A percentile compares a stretch with the other conserved stretches of the same genome.
phyloP scores from a whole-genome alignment of 306 rosid species.

The Pyrus betulifolia region DNA sequence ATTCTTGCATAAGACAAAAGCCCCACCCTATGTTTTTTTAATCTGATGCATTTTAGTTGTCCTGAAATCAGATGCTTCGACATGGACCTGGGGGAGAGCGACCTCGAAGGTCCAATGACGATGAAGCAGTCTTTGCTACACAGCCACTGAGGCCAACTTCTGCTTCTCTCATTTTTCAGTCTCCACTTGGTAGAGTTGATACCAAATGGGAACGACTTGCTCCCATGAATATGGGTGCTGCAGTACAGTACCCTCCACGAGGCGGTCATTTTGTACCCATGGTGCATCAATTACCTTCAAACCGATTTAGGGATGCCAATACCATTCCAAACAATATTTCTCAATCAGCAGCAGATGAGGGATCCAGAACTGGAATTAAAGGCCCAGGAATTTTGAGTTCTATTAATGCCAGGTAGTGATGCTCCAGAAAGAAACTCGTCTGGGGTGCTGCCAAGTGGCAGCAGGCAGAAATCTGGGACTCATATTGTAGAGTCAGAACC shows the following conservation, averaged over 20 bases:
- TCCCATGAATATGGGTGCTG: conserved; percentile 55
- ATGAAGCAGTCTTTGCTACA: conserved; percentile 48
- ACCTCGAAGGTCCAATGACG: conserved; percentile 65
- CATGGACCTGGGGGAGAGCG: conserved; percentile 67
- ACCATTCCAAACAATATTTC: conserved; percentile 67
- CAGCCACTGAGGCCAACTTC: conserved; percentile 64
- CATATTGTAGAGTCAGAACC: conserved; percentile 53
- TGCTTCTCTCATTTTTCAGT: conserved; percentile 55
- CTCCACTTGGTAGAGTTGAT: conserved; percentile 51
- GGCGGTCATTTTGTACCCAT: conserved; percentile 52
- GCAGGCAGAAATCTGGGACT: conserved; percentile 52
- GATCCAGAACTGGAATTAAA: conserved; percentile 93
- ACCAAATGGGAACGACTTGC: conserved; percentile 61
- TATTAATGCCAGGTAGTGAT: conserved; percentile 33
- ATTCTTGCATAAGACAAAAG: conserved; percentile 1
- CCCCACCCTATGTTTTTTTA: neutral
- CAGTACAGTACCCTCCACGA: conserved; percentile 55
- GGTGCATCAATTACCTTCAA: conserved; percentile 55
- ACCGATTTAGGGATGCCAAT: conserved; percentile 62
- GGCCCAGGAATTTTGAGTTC: conserved; percentile 77
- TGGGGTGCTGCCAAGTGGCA: conserved; percentile 42
- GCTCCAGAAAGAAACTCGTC: conserved; percentile 59
- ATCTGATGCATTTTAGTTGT: conserved; percentile 14
- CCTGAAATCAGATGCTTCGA: conserved; percentile 47
- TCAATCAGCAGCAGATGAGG: conserved; percentile 94